These are phyloP conservation scores for Alternaria angustiovoidea DNA, from an alignment of 2,329 filamentous ascomycete genomes.

Conservation along the genomic window DNA sequence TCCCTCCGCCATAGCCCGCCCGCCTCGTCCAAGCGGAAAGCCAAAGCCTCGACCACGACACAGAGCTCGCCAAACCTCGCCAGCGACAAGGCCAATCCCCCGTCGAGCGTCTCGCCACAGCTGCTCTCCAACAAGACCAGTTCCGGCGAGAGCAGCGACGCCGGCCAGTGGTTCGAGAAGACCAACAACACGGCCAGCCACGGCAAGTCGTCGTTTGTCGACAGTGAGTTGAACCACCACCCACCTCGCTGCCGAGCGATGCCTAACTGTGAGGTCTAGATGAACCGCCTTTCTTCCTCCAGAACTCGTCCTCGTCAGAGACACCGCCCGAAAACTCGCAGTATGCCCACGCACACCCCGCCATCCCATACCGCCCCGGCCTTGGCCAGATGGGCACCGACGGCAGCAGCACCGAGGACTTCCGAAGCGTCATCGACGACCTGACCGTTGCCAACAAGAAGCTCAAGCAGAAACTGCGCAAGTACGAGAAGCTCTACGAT, in stretches of 20 bases:
- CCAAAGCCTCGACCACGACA: background rate
- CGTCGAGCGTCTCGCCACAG: constrained; percentile 51
- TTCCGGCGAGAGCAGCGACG: constrained; percentile 61
- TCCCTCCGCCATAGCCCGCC: constrained; percentile 55
- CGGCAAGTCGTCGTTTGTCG: constrained; percentile 49
- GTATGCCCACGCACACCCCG: constrained; percentile 18
- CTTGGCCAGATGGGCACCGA: constrained; percentile 55
- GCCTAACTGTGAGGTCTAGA: constrained; percentile 30
- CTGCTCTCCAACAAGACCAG: constrained; percentile 49
- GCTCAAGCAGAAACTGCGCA: constrained; percentile 75
- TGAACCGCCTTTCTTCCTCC: constrained; percentile 56
- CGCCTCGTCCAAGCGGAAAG: background rate
- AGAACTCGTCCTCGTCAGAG: constrained; percentile 55
- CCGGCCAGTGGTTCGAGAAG: constrained; percentile 61
- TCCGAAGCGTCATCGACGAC: constrained; percentile 85
- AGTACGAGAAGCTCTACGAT: constrained; percentile 72
- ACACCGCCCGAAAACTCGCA: constrained; percentile 51
- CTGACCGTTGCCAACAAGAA: constrained; percentile 84
- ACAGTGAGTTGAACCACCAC: constrained; percentile 55
- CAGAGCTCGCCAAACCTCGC: constrained; percentile 38
- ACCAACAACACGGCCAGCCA: constrained; percentile 59
- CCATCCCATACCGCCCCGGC: constrained; percentile 39
- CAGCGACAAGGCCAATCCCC: constrained; percentile 51
- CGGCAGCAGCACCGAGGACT: constrained; percentile 75
- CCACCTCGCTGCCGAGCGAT: background rate